A percentile compares a stretch with the other conserved stretches of the same genome.
Evolutionary conservation across 2,329 filamentous ascomycete genomes (phyloP).

Genomic region (Raffaelea arxii): DNA sequence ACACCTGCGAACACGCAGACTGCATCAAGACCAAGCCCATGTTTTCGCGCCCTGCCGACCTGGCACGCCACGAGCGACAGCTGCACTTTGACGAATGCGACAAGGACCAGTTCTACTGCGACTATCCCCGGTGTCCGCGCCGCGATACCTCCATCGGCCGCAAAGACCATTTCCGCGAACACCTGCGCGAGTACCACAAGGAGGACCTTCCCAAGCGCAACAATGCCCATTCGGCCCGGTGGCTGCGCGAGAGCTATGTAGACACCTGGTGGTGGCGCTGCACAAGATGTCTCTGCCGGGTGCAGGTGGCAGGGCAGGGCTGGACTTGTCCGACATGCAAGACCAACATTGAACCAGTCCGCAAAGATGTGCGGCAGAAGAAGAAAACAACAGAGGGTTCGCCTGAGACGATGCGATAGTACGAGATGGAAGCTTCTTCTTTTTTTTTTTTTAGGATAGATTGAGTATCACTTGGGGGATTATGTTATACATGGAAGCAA

Average conservation of each 20-base stretch:
- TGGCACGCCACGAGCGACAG: constrained; percentile 42
- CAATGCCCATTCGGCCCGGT: constrained; percentile 10
- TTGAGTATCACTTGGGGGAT: too few species aligned
- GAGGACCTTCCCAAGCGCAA: constrained; percentile 42
- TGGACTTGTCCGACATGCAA: constrained; percentile 40
- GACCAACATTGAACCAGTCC: constrained; percentile 32
- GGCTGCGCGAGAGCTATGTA: constrained; percentile 29
- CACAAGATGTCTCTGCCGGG: constrained; percentile 38
- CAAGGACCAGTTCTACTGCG: constrained; percentile 37
- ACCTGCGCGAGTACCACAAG: constrained; percentile 44
- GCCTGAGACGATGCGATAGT: too few species aligned
- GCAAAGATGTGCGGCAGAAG: constrained; percentile 1
- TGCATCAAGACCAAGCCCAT: constrained; percentile 35
- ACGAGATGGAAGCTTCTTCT: too few species aligned
- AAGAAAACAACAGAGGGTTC: too few species aligned
- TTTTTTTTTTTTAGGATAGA: too few species aligned
- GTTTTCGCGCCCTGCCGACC: constrained; percentile 44
- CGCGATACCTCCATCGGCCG: constrained; percentile 37
- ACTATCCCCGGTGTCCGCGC: constrained; percentile 40
- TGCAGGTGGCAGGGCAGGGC: constrained; percentile 27
- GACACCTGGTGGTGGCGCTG: constrained; percentile 43
- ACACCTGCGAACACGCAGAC: constrained; percentile 27
- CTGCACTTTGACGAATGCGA: constrained; percentile 32
- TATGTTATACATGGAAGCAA: too few species aligned
- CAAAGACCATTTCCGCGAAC: constrained; percentile 47